These are phyloP conservation scores for Ilex paraguariensis DNA, from an alignment of 305 asterid species.

Conservation along the genomic window DNA sequence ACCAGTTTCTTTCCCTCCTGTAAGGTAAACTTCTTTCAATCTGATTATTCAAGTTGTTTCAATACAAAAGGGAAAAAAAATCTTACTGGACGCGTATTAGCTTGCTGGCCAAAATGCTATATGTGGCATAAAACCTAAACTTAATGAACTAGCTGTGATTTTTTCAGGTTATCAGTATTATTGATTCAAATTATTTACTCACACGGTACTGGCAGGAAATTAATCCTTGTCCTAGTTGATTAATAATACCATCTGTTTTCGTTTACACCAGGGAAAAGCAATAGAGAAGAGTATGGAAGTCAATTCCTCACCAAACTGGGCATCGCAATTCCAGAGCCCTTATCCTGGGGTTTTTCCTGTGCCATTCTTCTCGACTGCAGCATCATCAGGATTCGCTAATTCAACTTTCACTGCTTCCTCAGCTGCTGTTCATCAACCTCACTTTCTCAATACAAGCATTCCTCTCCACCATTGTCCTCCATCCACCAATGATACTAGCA, in stretches of 20 bases:
- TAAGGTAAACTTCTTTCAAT: constrained; percentile 36
- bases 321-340: constrained; percentile 28
- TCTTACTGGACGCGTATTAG: too few species aligned
- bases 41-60: neutral
- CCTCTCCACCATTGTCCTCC: constrained; percentile 32
- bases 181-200: too few species aligned
- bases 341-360: constrained; percentile 31
- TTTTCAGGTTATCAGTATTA: too few species aligned
- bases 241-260: constrained; percentile 2
- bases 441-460: constrained; percentile 21
- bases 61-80: too few species aligned
- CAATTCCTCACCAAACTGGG: constrained; percentile 42
- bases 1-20: constrained; percentile 37
- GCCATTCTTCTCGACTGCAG: constrained; percentile 73
- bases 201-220: neutral
- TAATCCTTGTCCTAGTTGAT: neutral
- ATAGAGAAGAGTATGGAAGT: constrained; percentile 47
- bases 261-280: constrained; percentile 44
- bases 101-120: neutral
- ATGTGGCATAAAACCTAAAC: too few species aligned
- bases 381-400: constrained; percentile 97
- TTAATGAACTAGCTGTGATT: too few species aligned
- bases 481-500: constrained; percentile 29
- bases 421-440: constrained; percentile 38
- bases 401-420: constrained; percentile 36